These are phyloP conservation scores for Penicillium longicatenatum DNA, from an alignment of 495 filamentous ascomycete genomes.

Conservation along the genomic window DNA sequence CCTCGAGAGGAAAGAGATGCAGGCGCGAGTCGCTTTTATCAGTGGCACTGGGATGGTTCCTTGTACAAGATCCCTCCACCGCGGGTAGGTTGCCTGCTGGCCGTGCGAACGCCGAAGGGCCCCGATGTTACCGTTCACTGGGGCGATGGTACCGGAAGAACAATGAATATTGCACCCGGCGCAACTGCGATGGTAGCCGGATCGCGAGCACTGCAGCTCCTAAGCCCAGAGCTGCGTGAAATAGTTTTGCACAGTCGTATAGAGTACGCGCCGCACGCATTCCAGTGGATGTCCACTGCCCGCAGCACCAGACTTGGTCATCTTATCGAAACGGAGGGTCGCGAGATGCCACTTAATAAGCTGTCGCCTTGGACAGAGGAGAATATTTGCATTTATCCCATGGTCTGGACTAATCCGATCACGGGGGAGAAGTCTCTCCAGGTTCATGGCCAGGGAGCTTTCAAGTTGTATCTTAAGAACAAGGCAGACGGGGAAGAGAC, in stretches of 20 bases:
- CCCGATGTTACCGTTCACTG: conserved; percentile 33
- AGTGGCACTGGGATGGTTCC: conserved; percentile 34
- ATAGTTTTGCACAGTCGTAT: conserved; percentile 30
- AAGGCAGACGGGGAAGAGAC: conserved; percentile 4
- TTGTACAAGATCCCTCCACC: conserved; percentile 30
- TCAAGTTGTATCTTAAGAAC: conserved; percentile 36
- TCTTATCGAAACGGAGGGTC: conserved; percentile 27
- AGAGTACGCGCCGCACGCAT: conserved; percentile 34
- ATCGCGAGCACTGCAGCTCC: background rate
- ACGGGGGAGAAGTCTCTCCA: conserved; percentile 41
- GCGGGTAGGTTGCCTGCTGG: conserved; percentile 32
- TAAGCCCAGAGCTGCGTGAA: conserved; percentile 9
- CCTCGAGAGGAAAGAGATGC: conserved; percentile 26
- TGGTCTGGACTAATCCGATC: conserved; percentile 36
- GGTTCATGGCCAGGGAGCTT: conserved; percentile 40
- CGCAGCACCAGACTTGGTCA: conserved; percentile 30
- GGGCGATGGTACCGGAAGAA: conserved; percentile 32
- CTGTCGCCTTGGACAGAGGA: conserved; percentile 25
- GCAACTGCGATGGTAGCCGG: background rate
- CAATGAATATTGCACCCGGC: conserved; percentile 10
- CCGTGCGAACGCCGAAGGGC: conserved; percentile 31
- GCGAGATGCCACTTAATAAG: conserved; percentile 29
- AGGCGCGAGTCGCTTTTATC: conserved; percentile 30
- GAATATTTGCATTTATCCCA: conserved; percentile 30
- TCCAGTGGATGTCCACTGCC: conserved; percentile 36